Base-by-base conservation (phyloP, 1,284 basidiomycete genomes). In the Papiliotrema laurentii region DNA sequence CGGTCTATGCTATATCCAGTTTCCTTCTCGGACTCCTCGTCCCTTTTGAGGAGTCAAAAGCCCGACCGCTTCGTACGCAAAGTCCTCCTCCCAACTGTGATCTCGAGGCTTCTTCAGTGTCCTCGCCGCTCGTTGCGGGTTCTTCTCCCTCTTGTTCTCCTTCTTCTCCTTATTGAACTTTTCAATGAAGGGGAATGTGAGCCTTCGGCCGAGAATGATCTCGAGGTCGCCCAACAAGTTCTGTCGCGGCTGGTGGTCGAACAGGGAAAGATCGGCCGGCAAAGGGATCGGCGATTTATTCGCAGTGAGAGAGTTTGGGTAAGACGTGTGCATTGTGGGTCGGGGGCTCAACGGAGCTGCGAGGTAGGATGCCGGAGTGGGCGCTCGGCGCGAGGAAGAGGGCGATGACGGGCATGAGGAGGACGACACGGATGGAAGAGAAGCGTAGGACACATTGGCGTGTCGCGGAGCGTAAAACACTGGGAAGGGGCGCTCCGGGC, bases 221-320 rank as follows among this genome's bases (percentile, higher is more conserved):
- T 67, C 64, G 24, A 67, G 40, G 43, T 65, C 63, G 19, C 18
- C 18, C 5, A 67, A 35, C 14, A 67, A 45, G 11, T 47, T 67
- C 19, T 59, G 52, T 11, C 53, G 43, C 2, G 58, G 54, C 30
- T 51, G 50, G 18, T 24, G 35, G 39, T 67, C 60, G 42, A 67
- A 55, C 3, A 65, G n/a, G 11, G 54, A 22, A 9, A 67, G 49
- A 34, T 63, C 61, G 21, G 49, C 36, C 3, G 58, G 54, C 4
- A 56, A 47, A 13, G 45, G 34, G 34, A 34, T 33, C 28, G 43
- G 36, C 40, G 40, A 37, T 21, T 9, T 7, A 11, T 37, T 37
- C 11, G 7, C 11, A 9, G 19, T 37, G 11, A 37, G 19, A 18
- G 7, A 11, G 35, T 11, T 7, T 7, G 35, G 40, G 4, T 30